Base-by-base conservation (phyloP, 2,329 filamentous ascomycete genomes). In the Orbilia javanica region DNA sequence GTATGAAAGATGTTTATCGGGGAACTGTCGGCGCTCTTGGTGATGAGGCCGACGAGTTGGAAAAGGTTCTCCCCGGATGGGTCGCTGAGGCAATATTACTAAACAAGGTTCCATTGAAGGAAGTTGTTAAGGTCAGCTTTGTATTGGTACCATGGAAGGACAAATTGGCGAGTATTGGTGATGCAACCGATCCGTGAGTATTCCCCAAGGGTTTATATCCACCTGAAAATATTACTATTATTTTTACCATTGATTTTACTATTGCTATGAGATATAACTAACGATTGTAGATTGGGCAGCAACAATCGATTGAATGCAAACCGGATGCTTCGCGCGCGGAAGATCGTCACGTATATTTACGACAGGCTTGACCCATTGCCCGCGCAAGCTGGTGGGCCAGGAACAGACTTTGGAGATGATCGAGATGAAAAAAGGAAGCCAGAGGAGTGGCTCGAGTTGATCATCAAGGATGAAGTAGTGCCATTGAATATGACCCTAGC, bases 121-220 rank as follows among this genome's bases (percentile, higher is more conserved):
- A 98, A n/a, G 90, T 94, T 0, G 89, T 95, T 81, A 99, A 99
- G 87, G 91, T 98, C n/a, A 94, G 93, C 2, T 99, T 99, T 82
- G 89, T 97, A 15, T 87, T 99, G 25, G 90, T 96, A 81, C 94
- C 96, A 0, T 94, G 89, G 85, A 88, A 92, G 81, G 91, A 93
- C 80, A 85, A 88, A 27, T 86, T 98, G 65, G 93, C 94, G 0
- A 72, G 88, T 88, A 68, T 91, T 97, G 62, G 89, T 91, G 34
- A 89, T 90, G 48, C 67, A 34, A 68, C 66, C 50, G 55, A 70
- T 29, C 52, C 66, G 76, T 50, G 63, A 60, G 50, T 79, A 62
- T 46, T 74, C 22, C 46, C 55, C 42, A 36, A 81, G 79, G 4
- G 13, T 63, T 11, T 13, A 25, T 15, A 2, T 18, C 4, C 20